Conservation (phyloP, 257 asterid species). For the Parsonsia alboflavescens region DNA sequence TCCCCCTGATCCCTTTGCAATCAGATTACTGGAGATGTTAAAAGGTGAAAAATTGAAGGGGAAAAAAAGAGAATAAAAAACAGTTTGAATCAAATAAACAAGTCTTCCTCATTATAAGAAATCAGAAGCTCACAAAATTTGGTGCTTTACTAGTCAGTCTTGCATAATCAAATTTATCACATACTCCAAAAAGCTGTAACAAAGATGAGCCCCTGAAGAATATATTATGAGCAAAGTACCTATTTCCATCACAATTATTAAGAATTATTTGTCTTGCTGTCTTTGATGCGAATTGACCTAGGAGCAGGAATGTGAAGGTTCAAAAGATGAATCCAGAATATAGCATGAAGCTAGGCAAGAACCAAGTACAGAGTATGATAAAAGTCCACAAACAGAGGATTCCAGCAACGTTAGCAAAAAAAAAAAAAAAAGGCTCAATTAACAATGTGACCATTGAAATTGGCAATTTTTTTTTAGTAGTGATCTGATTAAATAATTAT, state of each 20-base stretch:
- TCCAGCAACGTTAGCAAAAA: neutral
- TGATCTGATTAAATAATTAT: too few relatives aligned
- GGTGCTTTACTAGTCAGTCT: neutral
- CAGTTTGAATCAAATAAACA: neutral
- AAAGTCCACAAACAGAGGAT: neutral
- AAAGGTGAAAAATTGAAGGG: neutral
- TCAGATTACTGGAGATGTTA: too few relatives aligned
- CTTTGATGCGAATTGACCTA: neutral
- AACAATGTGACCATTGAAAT: too few relatives aligned
- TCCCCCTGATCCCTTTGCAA: neutral
- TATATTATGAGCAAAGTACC: neutral
- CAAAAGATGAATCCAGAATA: neutral
- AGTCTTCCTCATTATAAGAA: neutral
- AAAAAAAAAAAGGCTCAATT: too few relatives aligned
- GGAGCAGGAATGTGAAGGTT: neutral
- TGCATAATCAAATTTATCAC: neutral
- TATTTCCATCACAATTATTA: neutral
- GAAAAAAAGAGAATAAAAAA: neutral
- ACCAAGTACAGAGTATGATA: slow-evolving; percentile 1
- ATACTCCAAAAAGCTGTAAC: neutral
- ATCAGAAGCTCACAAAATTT: neutral
- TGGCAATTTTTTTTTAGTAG: too few relatives aligned
- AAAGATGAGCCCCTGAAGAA: neutral
- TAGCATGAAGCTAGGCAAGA: neutral
- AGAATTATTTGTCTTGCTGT: neutral